Conservation (phyloP, 179 eudicot species). For the Sideroxylon spinosum region DNA sequence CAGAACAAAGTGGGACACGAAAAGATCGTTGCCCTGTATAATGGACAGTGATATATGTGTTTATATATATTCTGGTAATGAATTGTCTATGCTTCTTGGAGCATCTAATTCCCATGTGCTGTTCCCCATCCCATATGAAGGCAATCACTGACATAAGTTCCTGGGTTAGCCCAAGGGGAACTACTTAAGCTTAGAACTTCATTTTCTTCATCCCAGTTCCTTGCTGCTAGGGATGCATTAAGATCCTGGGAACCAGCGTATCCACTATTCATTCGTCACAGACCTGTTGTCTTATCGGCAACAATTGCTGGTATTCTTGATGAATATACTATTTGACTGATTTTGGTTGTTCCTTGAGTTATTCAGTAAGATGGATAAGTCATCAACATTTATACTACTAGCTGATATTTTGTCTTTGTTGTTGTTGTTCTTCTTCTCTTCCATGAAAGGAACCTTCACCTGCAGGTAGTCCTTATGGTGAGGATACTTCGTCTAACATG, state of each 20-base stretch:
- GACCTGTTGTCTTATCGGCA: not conserved
- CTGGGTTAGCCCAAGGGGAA: not conserved
- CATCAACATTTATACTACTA: too few species aligned
- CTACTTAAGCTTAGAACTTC: not conserved
- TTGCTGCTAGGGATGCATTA: not conserved
- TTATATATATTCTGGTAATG: not conserved
- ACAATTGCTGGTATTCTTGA: not conserved
- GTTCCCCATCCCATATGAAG: not conserved
- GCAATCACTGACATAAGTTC: not conserved
- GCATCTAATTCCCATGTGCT: not conserved
- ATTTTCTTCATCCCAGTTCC: not conserved
- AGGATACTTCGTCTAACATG: slow-evolving; percentile 69
- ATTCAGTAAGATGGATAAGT: too few species aligned
- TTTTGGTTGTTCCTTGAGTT: not conserved
- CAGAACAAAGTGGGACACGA: too few species aligned
- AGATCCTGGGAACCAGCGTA: not conserved
- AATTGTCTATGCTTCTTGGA: not conserved
- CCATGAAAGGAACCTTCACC: slow-evolving; percentile 41
- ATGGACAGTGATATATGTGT: too few species aligned
- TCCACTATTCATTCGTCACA: not conserved
- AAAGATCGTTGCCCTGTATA: too few species aligned
- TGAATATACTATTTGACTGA: slow-evolving; percentile 5
- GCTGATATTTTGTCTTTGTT: not conserved
- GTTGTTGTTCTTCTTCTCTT: not conserved
- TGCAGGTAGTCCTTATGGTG: slow-evolving; percentile 62